Base-by-base conservation (phyloP, 257 asterid genomes). In the Primulina huaijiensis region DNA sequence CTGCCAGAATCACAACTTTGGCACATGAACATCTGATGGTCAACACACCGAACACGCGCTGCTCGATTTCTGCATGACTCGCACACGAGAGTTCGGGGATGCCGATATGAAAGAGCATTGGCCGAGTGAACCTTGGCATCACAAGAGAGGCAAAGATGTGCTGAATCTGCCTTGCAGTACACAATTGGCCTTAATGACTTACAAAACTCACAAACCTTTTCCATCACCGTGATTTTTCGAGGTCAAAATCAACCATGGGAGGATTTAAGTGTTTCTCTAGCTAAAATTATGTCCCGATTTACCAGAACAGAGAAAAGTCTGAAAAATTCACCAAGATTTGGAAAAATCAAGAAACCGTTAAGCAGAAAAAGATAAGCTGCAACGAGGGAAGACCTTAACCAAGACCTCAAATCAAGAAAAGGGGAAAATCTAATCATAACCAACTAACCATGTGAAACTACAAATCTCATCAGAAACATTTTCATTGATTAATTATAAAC, bases 121-220 rank as follows among this genome's bases (percentile, higher is more conserved):
- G 98, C 98, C 6, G 91, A 92, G 68, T 92, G 98, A 81, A 92
- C 96, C 72, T 80, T 86, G 34, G 95, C 84, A 67, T 92, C 97
- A 62, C 98, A 92, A 31, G 85, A 79, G 38, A 92, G 90, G 78
- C 98, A 92, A 35, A 92, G 97, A 67, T 82, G 82, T n/a, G 97
- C 98, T 23, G 92, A 86, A 78, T 92, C 98, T 16, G 97, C 80
- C 37, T 83, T 77, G 74, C 98, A 92, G 83, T 83, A 90, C 72
- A 92, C 98, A 12, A 85, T 75, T 46, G 97, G 89, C 79, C 82
- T 84, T 53, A 77, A 66, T 10, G 77, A 74, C 88, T 9, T 70
- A 77, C 98, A 92, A 73, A 88, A 88, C 68, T 85, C 98, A 69
- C 98, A 92, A 43, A 67, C 72, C 68, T 77, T 89, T 74, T 87